Percentiles rank a stretch among this genome's conserved stretches.
Evolutionary conservation across 805 yeast species (phyloP).

Genomic region (Suhomyces sp.): DNA sequence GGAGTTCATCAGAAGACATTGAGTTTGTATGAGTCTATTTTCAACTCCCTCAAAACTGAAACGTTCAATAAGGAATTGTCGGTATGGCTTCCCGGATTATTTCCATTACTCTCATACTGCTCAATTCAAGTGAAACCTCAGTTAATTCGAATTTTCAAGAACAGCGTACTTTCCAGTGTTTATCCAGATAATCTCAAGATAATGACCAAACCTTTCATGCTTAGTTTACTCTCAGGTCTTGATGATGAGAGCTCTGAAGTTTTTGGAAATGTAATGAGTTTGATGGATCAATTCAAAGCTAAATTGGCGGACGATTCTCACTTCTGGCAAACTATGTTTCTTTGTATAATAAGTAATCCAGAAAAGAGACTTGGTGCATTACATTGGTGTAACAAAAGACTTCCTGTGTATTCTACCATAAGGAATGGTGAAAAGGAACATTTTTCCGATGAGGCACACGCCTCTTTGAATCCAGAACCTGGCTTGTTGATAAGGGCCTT

Average conservation of each 20-base stretch:
- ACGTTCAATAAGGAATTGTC: conserved; percentile 54
- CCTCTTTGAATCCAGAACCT: conserved; percentile 71
- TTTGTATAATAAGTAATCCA: conserved; percentile 70
- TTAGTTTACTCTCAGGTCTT: conserved; percentile 79
- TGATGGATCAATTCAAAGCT: conserved; percentile 58
- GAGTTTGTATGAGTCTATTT: conserved; percentile 69
- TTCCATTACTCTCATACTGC: conserved; percentile 85
- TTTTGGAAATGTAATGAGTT: conserved; percentile 54
- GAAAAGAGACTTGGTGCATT: conserved; percentile 84
- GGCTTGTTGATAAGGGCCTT: conserved; percentile 77
- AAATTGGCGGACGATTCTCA: conserved; percentile 63
- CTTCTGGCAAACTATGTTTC: conserved; percentile 83
- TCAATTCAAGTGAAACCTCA: conserved; percentile 85
- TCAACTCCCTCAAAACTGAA: conserved; percentile 57
- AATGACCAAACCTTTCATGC: conserved; percentile 64
- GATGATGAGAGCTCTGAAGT: conserved; percentile 92
- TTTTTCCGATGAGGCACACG: conserved; percentile 50
- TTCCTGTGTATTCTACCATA: conserved; percentile 57
- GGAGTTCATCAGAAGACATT: conserved; percentile 93
- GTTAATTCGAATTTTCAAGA: conserved; percentile 59
- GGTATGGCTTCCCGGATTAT: conserved; percentile 89
- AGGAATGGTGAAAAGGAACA: conserved; percentile 13
- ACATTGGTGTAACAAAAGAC: conserved; percentile 62
- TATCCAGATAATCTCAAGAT: conserved; percentile 46
- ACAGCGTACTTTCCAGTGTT: conserved; percentile 48